These are phyloP conservation scores for Calonectria pteridis DNA, from an alignment of 2,329 filamentous ascomycete species.

Conservation along the genomic window DNA sequence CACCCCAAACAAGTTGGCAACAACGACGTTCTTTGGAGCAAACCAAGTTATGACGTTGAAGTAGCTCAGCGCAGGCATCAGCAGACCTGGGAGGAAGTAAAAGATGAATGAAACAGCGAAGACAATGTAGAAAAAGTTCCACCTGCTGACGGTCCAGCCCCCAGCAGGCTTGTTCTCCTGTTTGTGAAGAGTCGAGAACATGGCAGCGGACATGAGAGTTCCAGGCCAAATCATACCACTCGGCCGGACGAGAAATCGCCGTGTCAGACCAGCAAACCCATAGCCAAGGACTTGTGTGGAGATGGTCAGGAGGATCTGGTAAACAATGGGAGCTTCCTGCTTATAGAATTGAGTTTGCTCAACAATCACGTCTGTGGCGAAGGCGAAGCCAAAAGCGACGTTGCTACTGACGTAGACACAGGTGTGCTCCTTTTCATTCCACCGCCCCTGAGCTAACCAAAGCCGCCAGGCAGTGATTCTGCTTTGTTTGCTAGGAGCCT, in stretches of 20 bases:
- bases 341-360: slow-evolving; percentile 92
- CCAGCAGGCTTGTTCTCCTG: slow-evolving; percentile 85
- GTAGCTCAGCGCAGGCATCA: slow-evolving; percentile 88
- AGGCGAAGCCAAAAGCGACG: slow-evolving; percentile 89
- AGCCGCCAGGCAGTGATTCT: slow-evolving; percentile 65
- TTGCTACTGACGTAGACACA: slow-evolving; percentile 93
- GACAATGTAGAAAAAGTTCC: slow-evolving; percentile 85
- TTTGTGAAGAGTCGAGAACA: slow-evolving; percentile 89
- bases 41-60: slow-evolving; percentile 93
- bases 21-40: slow-evolving; percentile 85
- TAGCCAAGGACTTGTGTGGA: slow-evolving; percentile 91
- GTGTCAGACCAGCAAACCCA: slow-evolving; percentile 84
- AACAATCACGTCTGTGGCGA: slow-evolving; percentile 90
- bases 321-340: slow-evolving; percentile 80
- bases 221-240: slow-evolving; percentile 94
- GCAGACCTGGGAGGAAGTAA: slow-evolving; percentile 86
- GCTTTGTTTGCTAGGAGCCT: slow-evolving; percentile 37
- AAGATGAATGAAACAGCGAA: slow-evolving; percentile 80
- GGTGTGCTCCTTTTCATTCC: slow-evolving; percentile 91
- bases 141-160: slow-evolving; percentile 85
- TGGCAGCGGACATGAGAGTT: slow-evolving; percentile 87
- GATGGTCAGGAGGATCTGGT: slow-evolving; percentile 85
- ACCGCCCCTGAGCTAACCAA: slow-evolving; percentile 83
- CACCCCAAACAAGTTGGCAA: slow-evolving; percentile 89
- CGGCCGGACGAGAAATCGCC: slow-evolving; percentile 85